Conservation (phyloP, 352 stramenopile genomes). For the Pythium dissotocum region DNA sequence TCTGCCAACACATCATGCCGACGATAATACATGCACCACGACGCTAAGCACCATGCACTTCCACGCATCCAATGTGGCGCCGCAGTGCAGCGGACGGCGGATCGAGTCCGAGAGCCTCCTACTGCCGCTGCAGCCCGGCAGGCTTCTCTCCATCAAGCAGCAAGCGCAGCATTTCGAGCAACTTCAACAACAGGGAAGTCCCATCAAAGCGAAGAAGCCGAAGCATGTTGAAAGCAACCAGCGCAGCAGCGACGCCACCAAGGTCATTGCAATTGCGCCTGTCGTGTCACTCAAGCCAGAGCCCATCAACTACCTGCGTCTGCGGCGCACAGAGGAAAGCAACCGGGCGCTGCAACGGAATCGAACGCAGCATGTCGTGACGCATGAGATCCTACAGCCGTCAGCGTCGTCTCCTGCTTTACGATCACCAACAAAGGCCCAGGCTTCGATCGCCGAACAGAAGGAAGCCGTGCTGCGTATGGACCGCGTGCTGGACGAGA, state of each 20-base stretch:
- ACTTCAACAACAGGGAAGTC: conserved; percentile 16
- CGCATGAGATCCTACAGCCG: conserved; percentile 52
- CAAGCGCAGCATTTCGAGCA: conserved; percentile 5
- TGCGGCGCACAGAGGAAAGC: conserved; percentile 63
- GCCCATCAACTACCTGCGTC: conserved; percentile 64
- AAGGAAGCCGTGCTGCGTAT: conserved; percentile 10
- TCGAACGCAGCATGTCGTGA: conserved; percentile 36
- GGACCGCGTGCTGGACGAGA: conserved; percentile 15
- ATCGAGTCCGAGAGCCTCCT: conserved; percentile 10
- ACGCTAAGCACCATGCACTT: no score
- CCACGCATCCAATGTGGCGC: background rate
- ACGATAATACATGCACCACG: no score
- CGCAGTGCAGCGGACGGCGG: background rate
- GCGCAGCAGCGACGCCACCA: background rate
- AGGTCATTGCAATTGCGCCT: background rate
- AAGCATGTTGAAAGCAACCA: conserved; percentile 6
- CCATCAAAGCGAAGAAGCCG: background rate
- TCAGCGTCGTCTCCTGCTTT: conserved; percentile 12
- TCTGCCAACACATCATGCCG: no score
- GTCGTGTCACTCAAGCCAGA: conserved; percentile 26
- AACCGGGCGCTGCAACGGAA: conserved; percentile 48
- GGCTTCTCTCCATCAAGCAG: conserved; percentile 19
- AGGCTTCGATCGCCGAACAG: background rate
- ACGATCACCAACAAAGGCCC: background rate
- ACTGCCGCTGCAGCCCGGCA: conserved; percentile 16